Base-by-base conservation (phyloP, 2,329 filamentous ascomycete genomes). In the Berkeleyomyces basicola region DNA sequence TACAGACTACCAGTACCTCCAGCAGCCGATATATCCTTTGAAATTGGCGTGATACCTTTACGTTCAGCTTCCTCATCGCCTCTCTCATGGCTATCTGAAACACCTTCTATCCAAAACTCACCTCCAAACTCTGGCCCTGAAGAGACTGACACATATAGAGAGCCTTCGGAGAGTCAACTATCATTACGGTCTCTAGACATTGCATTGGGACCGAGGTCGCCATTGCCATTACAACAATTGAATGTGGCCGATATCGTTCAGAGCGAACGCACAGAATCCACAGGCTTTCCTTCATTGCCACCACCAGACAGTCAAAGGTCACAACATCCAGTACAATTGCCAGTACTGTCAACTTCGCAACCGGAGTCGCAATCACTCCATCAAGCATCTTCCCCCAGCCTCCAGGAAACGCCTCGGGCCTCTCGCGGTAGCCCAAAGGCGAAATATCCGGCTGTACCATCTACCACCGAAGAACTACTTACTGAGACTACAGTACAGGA, bases 21-120 rank as follows among this genome's bases (percentile, higher is more conserved):
- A 31, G 31, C 14, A 43, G 9, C n/a, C 9, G 33, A 61, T 9
- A 61, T 51, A 42, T 51, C 51, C 16, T 61, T 51, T 7, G 47
- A 39, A 36, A 55, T 53, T 33, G 58, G n/a, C 11, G 44, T 23
- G 11, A n/a, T 49, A 31, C 40, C 9, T n/a, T 7, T 36, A 5
- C 16, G 42, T 16, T 11, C n/a, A 7, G 42, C 11, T 16, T 31
- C 61, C 11, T 65, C 61, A 7, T 65, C 61, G 31, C 46, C 63
- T 3, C 58, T 65, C 14, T 65, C 63, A 49, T 59, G 39, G 61
- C 49, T 59, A 14, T 42, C 46, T 7, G 23, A 7, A 7, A 63
- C 64, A 5, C 59, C 53, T 31, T 49, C 61, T 31, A 58, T 60
- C 16, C 33, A 16, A 10, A 31, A 36, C 53, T 63, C 61, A 11